Conservation (phyloP, 495 filamentous ascomycete genomes). For the Podospora tetraspora region DNA sequence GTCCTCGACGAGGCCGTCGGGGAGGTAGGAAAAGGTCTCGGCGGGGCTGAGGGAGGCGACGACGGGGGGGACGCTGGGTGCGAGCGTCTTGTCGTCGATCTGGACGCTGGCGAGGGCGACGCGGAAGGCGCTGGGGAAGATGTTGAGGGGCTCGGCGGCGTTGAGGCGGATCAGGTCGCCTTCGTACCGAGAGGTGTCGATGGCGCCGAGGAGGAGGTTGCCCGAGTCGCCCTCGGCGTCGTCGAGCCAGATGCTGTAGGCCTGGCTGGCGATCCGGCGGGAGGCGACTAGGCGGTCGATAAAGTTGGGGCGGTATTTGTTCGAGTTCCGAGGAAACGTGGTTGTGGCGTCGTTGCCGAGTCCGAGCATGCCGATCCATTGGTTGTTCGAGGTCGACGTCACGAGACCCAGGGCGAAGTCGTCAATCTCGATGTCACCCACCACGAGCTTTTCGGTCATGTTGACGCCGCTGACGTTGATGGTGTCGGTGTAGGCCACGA, state of each 20-base stretch:
- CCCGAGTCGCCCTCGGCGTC: slow-evolving; percentile 58
- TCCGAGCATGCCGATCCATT: slow-evolving; percentile 66
- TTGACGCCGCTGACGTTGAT: slow-evolving; percentile 40
- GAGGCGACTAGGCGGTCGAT: slow-evolving; percentile 59
- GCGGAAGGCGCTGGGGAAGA: slow-evolving; percentile 51
- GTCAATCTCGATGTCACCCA: slow-evolving; percentile 55
- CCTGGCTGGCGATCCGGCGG: slow-evolving; percentile 61
- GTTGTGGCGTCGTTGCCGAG: slow-evolving; percentile 47
- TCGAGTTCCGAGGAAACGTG: slow-evolving; percentile 7
- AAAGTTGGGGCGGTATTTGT: slow-evolving; percentile 47
- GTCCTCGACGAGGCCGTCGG: slow-evolving; percentile 49
- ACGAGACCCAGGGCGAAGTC: slow-evolving; percentile 73
- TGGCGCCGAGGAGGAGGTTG: slow-evolving; percentile 74
- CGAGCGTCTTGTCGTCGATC: slow-evolving; percentile 39
- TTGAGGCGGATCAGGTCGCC: slow-evolving; percentile 62
- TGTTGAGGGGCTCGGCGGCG: slow-evolving; percentile 21
- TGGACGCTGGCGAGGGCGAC: slow-evolving; percentile 53
- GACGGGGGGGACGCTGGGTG: slow-evolving; percentile 30
- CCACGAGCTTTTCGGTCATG: slow-evolving; percentile 59
- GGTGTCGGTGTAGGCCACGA: slow-evolving; percentile 11
- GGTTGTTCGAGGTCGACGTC: slow-evolving; percentile 42
- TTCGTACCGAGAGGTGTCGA: slow-evolving; percentile 67
- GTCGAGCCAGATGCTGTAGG: slow-evolving; percentile 80
- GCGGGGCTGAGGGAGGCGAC: slow-evolving; percentile 44
- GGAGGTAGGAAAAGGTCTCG: slow-evolving; percentile 69